phyloP scores from a whole-genome alignment of 768 basidiomycete species.

The Collybia sordida region DNA sequence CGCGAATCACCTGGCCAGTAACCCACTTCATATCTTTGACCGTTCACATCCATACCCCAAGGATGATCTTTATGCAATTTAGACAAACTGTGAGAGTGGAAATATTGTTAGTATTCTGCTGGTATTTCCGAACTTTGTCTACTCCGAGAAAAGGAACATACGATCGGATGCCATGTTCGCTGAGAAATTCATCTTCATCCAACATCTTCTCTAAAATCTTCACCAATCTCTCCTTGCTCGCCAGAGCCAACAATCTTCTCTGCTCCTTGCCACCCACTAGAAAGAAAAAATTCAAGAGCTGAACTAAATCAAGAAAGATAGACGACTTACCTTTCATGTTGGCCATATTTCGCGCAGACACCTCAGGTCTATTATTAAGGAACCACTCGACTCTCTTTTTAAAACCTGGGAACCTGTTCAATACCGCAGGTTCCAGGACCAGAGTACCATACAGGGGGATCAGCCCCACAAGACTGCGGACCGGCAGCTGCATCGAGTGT shows the following conservation, averaged over 20 bases:
- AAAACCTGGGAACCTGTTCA: constrained; percentile 95
- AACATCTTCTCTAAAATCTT: constrained; percentile 95
- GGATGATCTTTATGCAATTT: constrained; percentile 89
- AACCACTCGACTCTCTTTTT: constrained; percentile 99
- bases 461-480: constrained; percentile 94
- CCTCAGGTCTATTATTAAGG: constrained; percentile 85
- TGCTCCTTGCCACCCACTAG: constrained; percentile 72
- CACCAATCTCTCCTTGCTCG: constrained; percentile 86
- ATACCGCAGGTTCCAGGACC: constrained; percentile 84
- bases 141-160: constrained; percentile 37
- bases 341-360: constrained; percentile 91
- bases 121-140: neutral
- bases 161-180: constrained; percentile 95
- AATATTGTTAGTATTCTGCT: neutral
- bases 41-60: constrained; percentile 94
- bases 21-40: constrained; percentile 85
- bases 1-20: constrained; percentile 99
- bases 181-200: constrained; percentile 95
- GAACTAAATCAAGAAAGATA: neutral
- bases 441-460: constrained; percentile 96
- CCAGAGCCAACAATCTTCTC: constrained; percentile 84
- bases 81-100: constrained; percentile 60
- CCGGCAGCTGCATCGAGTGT: constrained; percentile 85
- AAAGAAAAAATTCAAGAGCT: neutral
- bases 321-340: constrained; percentile 78